These are phyloP conservation scores for Cetradonia linearis DNA, from an alignment of 495 filamentous ascomycete species.

Conservation along the genomic window DNA sequence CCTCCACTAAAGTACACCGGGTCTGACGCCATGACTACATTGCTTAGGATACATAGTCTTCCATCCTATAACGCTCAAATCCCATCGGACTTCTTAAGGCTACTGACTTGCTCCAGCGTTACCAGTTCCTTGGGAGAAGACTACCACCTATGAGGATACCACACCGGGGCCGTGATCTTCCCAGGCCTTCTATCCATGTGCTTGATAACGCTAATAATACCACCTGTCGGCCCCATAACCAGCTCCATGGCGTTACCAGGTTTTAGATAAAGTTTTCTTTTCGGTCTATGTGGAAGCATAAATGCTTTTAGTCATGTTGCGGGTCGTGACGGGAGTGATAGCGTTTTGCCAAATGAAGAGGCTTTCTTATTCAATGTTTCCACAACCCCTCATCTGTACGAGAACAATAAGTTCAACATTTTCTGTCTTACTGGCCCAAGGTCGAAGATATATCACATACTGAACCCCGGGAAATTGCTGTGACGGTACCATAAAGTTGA, in stretches of 20 bases:
- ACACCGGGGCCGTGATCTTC: background rate
- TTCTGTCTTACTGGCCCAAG: background rate
- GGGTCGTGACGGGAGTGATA: constrained; percentile 4
- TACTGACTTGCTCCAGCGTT: background rate
- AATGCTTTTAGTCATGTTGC: background rate
- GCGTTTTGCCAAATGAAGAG: constrained; percentile 4
- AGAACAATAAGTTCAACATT: constrained; percentile 1
- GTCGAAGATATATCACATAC: background rate
- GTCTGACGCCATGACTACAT: background rate
- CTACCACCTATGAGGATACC: background rate
- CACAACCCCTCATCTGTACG: constrained; percentile 1
- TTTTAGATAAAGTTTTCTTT: constrained; percentile 2
- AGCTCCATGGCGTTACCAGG: background rate
- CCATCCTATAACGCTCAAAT: background rate
- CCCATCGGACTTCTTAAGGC: background rate
- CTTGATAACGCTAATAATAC: background rate
- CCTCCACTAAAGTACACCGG: background rate
- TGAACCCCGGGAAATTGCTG: background rate
- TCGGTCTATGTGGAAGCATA: background rate
- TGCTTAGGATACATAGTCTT: background rate
- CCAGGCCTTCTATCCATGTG: background rate
- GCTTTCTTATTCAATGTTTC: constrained; percentile 2
- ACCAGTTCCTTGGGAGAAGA: background rate
- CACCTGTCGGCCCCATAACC: background rate
- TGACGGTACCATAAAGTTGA: background rate